Base-by-base conservation (phyloP, 2,329 filamentous ascomycete species). In the Microcera coccophila region DNA sequence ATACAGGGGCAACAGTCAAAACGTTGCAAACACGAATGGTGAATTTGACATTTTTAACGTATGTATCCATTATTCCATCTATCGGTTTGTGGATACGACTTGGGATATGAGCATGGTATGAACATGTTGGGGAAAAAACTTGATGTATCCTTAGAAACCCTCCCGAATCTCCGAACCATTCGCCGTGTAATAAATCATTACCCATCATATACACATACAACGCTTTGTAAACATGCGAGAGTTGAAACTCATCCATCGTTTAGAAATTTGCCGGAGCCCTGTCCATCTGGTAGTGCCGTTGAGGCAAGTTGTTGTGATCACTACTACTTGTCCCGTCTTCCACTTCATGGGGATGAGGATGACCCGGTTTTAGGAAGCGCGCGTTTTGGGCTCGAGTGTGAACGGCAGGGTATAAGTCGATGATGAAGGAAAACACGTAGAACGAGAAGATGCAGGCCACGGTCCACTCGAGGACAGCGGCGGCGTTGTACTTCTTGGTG, bases 401-500 rank as follows among this genome's bases (percentile, higher is more conserved):
- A 3, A 85, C 72, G 10, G 88, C 87, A 0, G 93, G 93, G 50
- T 87, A 75, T 38, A 98, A 80, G 68, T 98, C 91, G 62, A 96
- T 75, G 59, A 85, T 77, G 72, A 95, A 97, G 48, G 85, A 89
- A 49, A 91, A 77, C 48, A 94, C 75, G 69, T 95, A 97, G 60
- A 90, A 85, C 40, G 86, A 87, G 69, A 90, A 96, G 60, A 95
- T 74, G 60, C 95, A 82, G 22, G 89, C 80, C 51, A 96, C 81
- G 47, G 80, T 62, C 80, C 80, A 84, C 69, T 97, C 91, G 22
- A 96, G 65, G 39, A 94, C 70, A 5, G 90, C 93, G 29, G 84
- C 88, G 2, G 71, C 66, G 64, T 93, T 84, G 55, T 74, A 76
- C 18, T 72, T 58, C 8, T 67, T 46, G 3, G 62, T 66, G 29